Conservation (phyloP, 2,329 filamentous ascomycete species). For the Calonectria leucothoes region DNA sequence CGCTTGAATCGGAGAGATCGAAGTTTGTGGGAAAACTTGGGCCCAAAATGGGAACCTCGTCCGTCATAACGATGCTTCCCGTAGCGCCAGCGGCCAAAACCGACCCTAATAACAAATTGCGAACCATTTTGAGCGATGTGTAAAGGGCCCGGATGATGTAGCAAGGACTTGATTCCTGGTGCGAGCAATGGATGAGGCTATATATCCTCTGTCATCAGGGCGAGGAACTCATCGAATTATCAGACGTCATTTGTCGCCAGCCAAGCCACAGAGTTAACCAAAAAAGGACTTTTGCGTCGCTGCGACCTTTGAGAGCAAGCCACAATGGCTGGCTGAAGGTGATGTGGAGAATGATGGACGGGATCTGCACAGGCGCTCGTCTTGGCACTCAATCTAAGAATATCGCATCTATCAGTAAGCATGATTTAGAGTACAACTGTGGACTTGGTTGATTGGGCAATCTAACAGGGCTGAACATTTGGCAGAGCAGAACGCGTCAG, state of each 20-base stretch:
- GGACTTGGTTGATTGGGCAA: neutral
- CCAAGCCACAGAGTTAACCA: neutral
- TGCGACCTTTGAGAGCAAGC: neutral
- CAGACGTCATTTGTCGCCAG: neutral
- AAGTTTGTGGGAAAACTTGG: slow-evolving; percentile 37
- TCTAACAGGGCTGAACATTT: neutral
- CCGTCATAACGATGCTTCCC: slow-evolving; percentile 7
- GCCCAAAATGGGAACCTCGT: slow-evolving; percentile 35
- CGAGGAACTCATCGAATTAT: neutral
- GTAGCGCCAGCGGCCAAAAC: neutral
- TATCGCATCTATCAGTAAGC: neutral
- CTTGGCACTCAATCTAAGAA: neutral
- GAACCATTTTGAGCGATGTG: neutral
- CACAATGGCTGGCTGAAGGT: neutral
- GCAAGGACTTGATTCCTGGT: too few relatives aligned
- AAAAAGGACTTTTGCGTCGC: neutral
- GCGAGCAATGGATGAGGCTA: neutral
- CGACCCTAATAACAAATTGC: neutral
- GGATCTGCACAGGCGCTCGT: neutral
- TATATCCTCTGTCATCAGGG: neutral
- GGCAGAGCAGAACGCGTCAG: neutral
- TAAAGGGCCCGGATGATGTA: too few relatives aligned
- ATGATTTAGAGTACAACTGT: neutral
- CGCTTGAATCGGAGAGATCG: slow-evolving; percentile 21
- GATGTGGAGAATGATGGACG: neutral